Percentiles rank a stretch among this genome's conserved stretches.
Evolutionary conservation across 225 moss, liverwort and hornwort genomes (phyloP).

Genomic region (Rhytidiadelphus loreus): DNA sequence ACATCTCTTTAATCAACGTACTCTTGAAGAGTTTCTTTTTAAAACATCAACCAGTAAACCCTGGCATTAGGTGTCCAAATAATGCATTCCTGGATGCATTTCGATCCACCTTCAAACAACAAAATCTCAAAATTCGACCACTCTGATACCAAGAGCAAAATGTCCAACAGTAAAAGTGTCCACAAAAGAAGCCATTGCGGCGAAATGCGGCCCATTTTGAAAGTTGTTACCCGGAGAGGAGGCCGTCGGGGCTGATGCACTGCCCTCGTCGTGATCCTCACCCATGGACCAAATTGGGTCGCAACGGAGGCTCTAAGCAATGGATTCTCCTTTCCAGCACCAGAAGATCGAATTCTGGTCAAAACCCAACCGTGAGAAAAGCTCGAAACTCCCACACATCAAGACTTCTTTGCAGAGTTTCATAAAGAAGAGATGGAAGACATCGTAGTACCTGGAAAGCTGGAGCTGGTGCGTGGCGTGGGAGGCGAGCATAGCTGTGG

Average conservation of each 20-base stretch:
- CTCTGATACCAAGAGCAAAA: neutral
- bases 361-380: neutral
- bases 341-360: neutral
- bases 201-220: neutral
- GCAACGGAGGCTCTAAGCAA: neutral
- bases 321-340: neutral
- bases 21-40: neutral
- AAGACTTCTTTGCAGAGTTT: neutral
- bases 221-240: constrained; percentile 9
- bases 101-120: neutral
- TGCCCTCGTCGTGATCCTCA: neutral
- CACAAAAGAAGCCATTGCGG: neutral
- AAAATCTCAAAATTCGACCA: neutral
- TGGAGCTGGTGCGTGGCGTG: neutral
- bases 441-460: neutral
- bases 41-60: neutral
- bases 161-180: neutral
- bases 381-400: neutral
- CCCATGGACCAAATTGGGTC: neutral
- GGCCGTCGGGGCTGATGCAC: neutral
- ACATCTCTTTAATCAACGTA: neutral
- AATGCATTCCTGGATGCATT: neutral
- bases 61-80: neutral
- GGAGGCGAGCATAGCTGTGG: neutral
- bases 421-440: neutral